Base-by-base conservation (phyloP, 352 stramenopile genomes). In the Elongisporangium prolatum region DNA sequence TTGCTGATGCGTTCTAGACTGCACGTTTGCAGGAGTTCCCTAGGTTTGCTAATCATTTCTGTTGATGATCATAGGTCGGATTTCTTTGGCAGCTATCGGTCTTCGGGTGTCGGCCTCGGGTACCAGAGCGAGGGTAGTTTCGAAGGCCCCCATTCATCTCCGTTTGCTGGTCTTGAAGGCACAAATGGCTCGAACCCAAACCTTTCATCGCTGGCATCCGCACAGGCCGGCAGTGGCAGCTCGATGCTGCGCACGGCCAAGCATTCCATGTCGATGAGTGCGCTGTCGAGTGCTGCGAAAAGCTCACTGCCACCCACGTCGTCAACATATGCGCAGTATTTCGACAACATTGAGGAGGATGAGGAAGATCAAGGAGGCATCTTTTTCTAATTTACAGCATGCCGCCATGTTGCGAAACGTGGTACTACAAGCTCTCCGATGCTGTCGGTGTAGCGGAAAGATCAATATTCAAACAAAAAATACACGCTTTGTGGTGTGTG, bases 251-350 rank as follows among this genome's bases (percentile, higher is more conserved):
- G 78, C 44, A 75, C 57, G 5, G 65, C 70, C 6, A 81, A 79
- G 56, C 60, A 84, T 61, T 93, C 83, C 17, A 91, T 95, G 83
- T 95, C 85, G 49, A 95, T 95, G 85, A 93, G 77, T 55, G 83
- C 80, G 51, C 68, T 95, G 28, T 91, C 85, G 37, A 85, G 67
- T 18, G 79, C 72, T 16, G 73, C 69, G 6, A 84, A 76, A 54
- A 68, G 63, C 28, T 74, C 75, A 50, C 64, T 86, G 44, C 71
- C 84, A 24, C 71, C 77, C 20, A 90, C 83, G 37, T 91, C 83
- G 34, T 84, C 84, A 22, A 93, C 85, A 11, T 95, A 93, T 63
- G 85, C 93, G 64, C 83, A 93, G 56, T 95, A 95, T 59, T 85
- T 95, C 48, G 93, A 77, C 70, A 91, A 93, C 69, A 88, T 95